phyloP scores from a whole-genome alignment of 345 rosid genomes.

The Salix suchowensis region DNA sequence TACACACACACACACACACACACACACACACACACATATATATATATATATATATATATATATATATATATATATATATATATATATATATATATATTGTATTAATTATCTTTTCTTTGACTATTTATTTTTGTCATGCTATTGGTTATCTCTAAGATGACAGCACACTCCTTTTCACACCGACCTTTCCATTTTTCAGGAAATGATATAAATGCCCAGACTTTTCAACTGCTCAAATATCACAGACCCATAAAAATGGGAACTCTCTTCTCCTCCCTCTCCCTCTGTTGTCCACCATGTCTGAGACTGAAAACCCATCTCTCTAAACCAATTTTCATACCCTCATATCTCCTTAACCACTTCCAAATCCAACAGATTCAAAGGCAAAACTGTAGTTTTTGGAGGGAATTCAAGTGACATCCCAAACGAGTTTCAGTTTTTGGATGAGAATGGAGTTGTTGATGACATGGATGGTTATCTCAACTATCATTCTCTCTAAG shows the following conservation, averaged over 20 bases:
- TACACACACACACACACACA: no score
- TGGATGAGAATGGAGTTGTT: constrained; percentile 58
- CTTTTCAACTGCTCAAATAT: background rate
- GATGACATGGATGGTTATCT: constrained; percentile 90
- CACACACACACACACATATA: no score
- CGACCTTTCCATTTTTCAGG: background rate
- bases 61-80: no score
- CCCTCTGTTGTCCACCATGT: constrained; percentile 3
- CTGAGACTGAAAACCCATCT: constrained; percentile 1
- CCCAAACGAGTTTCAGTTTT: constrained; percentile 44
- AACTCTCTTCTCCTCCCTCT: constrained; percentile 16
- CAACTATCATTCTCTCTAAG: constrained; percentile 72
- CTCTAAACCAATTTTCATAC: constrained; percentile 5
- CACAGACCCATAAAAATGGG: background rate
- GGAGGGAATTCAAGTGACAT: constrained; percentile 37
- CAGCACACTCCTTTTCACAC: background rate
- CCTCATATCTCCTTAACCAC: background rate
- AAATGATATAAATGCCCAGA: background rate
- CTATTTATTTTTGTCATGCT: background rate
- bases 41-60: no score
- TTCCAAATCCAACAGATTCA: constrained; percentile 12
- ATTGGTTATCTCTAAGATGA: background rate
- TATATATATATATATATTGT: no score
- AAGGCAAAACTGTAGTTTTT: constrained; percentile 30
- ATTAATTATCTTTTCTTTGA: no score